A percentile compares a stretch with the other conserved stretches of the same genome.
Conservation (phyloP, 768 basidiomycete species). For the Suillus occidentalis region DNA sequence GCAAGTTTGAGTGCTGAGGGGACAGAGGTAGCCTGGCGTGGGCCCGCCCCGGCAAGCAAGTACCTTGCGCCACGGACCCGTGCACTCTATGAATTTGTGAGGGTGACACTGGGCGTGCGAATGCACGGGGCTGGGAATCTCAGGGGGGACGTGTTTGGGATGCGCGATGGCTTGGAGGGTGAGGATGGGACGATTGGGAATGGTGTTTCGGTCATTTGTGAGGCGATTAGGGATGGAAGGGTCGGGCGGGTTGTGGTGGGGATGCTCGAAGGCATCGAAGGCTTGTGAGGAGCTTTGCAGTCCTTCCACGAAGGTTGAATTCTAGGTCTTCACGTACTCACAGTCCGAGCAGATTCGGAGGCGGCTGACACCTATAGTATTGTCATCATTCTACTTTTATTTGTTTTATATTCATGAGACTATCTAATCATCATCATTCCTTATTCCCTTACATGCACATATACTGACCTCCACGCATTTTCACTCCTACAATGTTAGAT, state of each 20-base stretch:
- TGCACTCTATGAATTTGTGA: constrained; percentile 75
- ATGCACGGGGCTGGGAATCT: constrained; percentile 83
- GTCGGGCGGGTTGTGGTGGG: constrained; percentile 57
- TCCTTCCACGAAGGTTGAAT: not conserved
- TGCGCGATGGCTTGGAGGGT: constrained; percentile 52
- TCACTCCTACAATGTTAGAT: not conserved
- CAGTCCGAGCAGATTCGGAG: not conserved
- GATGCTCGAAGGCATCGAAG: constrained; percentile 40
- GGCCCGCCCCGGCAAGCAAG: constrained; percentile 63
- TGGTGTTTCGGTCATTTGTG: constrained; percentile 73
- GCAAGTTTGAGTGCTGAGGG: not conserved
- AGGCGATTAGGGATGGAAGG: constrained; percentile 75
- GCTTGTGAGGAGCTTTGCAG: not conserved
- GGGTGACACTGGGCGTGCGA: constrained; percentile 65
- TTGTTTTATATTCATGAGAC: not conserved
- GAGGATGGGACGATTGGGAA: constrained; percentile 56
- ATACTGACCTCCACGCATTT: not conserved
- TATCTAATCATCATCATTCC: not conserved
- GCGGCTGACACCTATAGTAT: no score
- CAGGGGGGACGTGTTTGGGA: constrained; percentile 56
- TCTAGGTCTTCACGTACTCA: not conserved
- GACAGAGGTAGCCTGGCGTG: constrained; percentile 41
- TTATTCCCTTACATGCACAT: not conserved
- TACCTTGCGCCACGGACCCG: constrained; percentile 56
- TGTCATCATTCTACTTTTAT: not conserved